Evolutionary conservation across 2,329 filamentous ascomycete genomes (phyloP).

Genomic region (Fusarium chlamydosporum): DNA sequence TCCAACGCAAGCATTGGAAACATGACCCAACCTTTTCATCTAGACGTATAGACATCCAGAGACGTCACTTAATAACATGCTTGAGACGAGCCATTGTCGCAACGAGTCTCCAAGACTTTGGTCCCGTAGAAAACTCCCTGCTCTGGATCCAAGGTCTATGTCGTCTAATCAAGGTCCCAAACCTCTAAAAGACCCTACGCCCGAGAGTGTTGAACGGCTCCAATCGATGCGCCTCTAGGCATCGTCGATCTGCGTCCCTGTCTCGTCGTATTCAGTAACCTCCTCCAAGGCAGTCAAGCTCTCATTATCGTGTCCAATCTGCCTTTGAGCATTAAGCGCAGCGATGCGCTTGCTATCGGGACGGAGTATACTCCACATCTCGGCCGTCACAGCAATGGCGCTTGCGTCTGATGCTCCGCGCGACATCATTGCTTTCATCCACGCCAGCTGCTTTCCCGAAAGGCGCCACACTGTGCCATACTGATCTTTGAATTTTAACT

Average conservation of each 20-base stretch:
- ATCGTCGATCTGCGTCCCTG: slow-evolving; percentile 52
- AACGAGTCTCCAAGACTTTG: neutral
- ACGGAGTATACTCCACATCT: slow-evolving; percentile 55
- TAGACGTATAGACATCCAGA: neutral
- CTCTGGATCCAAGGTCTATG: neutral
- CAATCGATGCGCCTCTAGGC: slow-evolving; percentile 41
- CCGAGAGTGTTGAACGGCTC: slow-evolving; percentile 13
- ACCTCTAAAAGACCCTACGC: slow-evolving; percentile 14
- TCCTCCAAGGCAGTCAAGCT: slow-evolving; percentile 49
- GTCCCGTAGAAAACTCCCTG: neutral
- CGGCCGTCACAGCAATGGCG: slow-evolving; percentile 54
- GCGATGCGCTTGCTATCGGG: slow-evolving; percentile 55
- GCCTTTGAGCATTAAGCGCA: slow-evolving; percentile 37
- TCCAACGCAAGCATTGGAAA: slow-evolving; percentile 18
- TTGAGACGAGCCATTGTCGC: neutral
- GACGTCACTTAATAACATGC: neutral
- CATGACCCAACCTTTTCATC: neutral
- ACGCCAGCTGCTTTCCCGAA: slow-evolving; percentile 63
- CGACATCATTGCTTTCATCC: slow-evolving; percentile 59
- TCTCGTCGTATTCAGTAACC: slow-evolving; percentile 50
- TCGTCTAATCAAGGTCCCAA: slow-evolving; percentile 16
- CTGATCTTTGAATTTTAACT: slow-evolving; percentile 50
- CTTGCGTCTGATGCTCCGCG: slow-evolving; percentile 33
- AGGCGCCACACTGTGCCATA: slow-evolving; percentile 62
- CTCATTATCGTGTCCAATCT: slow-evolving; percentile 42